Percentiles rank a stretch among this genome's conserved stretches.
These are phyloP conservation scores for Albophoma yamanashiensis DNA, from an alignment of 2,329 filamentous ascomycete species.

Conservation along the genomic window DNA sequence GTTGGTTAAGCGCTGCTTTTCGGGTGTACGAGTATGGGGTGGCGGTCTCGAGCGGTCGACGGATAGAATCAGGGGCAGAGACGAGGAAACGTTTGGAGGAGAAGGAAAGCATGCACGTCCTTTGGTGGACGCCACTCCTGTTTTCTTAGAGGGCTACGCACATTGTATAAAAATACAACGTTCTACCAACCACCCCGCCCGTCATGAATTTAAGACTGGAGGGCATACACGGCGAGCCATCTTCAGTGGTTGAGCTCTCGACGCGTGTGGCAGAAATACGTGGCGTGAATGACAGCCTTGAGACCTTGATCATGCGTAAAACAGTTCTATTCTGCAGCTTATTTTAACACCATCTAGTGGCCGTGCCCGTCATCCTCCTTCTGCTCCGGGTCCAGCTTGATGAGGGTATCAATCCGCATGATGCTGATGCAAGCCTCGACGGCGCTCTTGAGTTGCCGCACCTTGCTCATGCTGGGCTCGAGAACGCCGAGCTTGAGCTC, in stretches of 20 bases:
- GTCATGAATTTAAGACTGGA: not conserved
- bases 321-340: not conserved
- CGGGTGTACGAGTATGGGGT: constrained; percentile 10
- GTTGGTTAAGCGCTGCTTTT: constrained; percentile 62
- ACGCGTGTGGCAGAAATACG: not conserved
- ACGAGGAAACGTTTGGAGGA: constrained; percentile 6
- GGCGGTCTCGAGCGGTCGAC: not conserved
- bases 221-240: not conserved
- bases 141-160: constrained; percentile 22
- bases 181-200: constrained; percentile 10
- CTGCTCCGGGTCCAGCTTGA: constrained; percentile 92
- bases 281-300: not conserved
- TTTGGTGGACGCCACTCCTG: constrained; percentile 14
- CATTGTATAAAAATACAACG: constrained; percentile 27
- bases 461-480: constrained; percentile 96
- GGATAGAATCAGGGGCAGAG: constrained; percentile 9
- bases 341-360: constrained; percentile 39
- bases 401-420: constrained; percentile 98
- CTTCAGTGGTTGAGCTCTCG: not conserved
- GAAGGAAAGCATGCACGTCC: constrained; percentile 5
- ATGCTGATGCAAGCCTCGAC: constrained; percentile 98
- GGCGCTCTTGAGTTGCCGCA: constrained; percentile 95
- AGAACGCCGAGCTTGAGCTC: constrained; percentile 89
- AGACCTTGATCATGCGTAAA: not conserved
- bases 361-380: constrained; percentile 72